These are phyloP conservation scores for Alloascoidea hylecoeti DNA, from an alignment of 805 yeast species.

Conservation along the genomic window DNA sequence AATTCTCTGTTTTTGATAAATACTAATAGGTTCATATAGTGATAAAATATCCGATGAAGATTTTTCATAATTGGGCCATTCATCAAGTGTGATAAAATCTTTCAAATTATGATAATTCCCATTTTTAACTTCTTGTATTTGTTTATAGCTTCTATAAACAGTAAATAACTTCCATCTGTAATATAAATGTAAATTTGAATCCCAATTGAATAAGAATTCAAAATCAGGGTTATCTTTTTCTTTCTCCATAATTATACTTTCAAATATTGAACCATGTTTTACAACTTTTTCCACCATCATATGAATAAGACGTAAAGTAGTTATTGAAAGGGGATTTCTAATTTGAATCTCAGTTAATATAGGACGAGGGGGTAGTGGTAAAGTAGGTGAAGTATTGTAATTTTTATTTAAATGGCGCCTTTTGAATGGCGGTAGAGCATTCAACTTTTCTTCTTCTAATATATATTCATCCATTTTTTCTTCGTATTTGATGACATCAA, in stretches of 20 bases:
- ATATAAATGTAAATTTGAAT: slow-evolving; percentile 9
- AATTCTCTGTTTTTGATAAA: neutral
- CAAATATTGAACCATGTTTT: slow-evolving; percentile 13
- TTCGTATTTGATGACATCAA: slow-evolving; percentile 1
- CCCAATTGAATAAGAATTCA: slow-evolving; percentile 13
- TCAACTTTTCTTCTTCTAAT: too few species aligned
- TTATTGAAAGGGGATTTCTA: slow-evolving; percentile 7
- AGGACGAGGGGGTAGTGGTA: neutral
- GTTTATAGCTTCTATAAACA: slow-evolving; percentile 6
- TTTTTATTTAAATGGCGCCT: neutral
- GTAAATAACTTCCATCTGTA: slow-evolving; percentile 13
- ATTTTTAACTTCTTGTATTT: slow-evolving; percentile 5
- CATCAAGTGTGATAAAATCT: neutral
- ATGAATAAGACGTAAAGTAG: slow-evolving; percentile 9
- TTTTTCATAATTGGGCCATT: neutral
- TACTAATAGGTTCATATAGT: neutral
- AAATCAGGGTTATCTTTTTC: slow-evolving; percentile 11
- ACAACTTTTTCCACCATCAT: slow-evolving; percentile 12
- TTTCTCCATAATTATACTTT: slow-evolving; percentile 11
- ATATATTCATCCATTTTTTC: neutral
- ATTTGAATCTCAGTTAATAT: slow-evolving; percentile 5
- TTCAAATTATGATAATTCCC: neutral
- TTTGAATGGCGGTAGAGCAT: too few species aligned
- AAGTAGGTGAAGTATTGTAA: neutral
- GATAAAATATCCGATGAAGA: neutral